Conservation (phyloP, 441 rosid species). For the Erodium texanum region DNA sequence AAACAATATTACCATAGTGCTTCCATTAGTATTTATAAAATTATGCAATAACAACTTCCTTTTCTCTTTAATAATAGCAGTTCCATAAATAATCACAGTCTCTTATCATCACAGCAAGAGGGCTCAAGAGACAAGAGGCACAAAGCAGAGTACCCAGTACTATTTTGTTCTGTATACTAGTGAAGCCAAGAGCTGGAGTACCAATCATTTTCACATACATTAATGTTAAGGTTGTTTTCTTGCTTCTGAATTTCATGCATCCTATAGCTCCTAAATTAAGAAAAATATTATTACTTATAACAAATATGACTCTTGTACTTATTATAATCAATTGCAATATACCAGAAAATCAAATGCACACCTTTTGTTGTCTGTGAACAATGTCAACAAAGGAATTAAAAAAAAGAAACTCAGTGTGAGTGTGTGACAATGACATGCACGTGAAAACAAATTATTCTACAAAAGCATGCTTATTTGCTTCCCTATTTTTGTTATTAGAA, state of each 20-base stretch:
- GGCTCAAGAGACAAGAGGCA: background rate
- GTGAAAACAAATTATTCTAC: background rate
- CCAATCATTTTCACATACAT: background rate
- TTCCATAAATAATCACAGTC: too few species aligned
- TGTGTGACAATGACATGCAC: background rate
- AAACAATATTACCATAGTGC: background rate
- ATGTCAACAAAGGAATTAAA: background rate
- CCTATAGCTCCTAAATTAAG: background rate
- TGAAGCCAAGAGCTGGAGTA: background rate
- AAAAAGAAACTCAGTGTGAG: background rate
- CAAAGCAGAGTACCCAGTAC: background rate
- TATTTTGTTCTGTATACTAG: background rate
- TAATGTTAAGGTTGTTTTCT: background rate
- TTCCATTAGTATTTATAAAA: background rate
- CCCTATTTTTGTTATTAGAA: too few species aligned
- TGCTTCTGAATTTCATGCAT: background rate
- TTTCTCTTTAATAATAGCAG: too few species aligned
- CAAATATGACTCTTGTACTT: background rate
- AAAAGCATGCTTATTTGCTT: background rate
- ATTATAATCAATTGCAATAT: background rate
- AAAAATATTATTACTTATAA: background rate
- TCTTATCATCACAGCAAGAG: too few species aligned
- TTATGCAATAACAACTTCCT: background rate
- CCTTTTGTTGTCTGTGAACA: background rate
- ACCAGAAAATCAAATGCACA: background rate